A percentile compares a stretch with the other conserved stretches of the same genome.
Evolutionary conservation across 2,329 filamentous ascomycete genomes (phyloP).

Genomic region (Aspergillus terreus): DNA sequence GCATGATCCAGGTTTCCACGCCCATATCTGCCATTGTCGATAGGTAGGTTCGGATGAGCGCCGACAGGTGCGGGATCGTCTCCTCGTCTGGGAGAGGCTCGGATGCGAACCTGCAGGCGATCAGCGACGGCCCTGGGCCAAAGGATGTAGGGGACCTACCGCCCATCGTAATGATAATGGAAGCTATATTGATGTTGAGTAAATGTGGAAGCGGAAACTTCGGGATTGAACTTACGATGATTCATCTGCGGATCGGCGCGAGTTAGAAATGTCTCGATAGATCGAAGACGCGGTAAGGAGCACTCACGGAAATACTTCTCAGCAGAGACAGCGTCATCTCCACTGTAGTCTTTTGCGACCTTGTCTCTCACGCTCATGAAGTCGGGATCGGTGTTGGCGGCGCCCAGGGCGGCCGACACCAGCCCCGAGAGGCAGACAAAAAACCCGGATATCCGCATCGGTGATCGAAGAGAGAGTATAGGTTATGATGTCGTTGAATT

Average conservation of each 20-base stretch:
- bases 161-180: constrained; percentile 55
- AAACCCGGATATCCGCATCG: constrained; percentile 18
- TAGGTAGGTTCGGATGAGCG: constrained; percentile 55
- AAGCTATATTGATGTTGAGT: constrained; percentile 35
- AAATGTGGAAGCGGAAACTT: not conserved
- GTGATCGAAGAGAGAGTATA: not conserved
- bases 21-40: constrained; percentile 55
- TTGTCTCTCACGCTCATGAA: constrained; percentile 43
- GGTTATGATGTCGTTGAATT: not conserved
- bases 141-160: constrained; percentile 17
- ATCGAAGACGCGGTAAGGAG: not conserved
- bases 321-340: constrained; percentile 35
- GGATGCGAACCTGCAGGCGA: constrained; percentile 45
- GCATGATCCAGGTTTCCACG: constrained; percentile 62
- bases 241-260: constrained; percentile 35
- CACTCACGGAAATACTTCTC: constrained; percentile 51
- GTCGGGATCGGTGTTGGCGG: constrained; percentile 32
- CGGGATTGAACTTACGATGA: constrained; percentile 33
- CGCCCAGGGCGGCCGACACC: constrained; percentile 11
- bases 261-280: not conserved
- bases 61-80: constrained; percentile 46
- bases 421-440: constrained; percentile 18
- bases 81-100: constrained; percentile 44
- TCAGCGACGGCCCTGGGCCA: constrained; percentile 11
- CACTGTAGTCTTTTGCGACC: constrained; percentile 39